Percentiles rank a stretch among this genome's conserved stretches.
These are phyloP conservation scores for Claviceps spartinae DNA, from an alignment of 2,329 filamentous ascomycete genomes.

Conservation along the genomic window DNA sequence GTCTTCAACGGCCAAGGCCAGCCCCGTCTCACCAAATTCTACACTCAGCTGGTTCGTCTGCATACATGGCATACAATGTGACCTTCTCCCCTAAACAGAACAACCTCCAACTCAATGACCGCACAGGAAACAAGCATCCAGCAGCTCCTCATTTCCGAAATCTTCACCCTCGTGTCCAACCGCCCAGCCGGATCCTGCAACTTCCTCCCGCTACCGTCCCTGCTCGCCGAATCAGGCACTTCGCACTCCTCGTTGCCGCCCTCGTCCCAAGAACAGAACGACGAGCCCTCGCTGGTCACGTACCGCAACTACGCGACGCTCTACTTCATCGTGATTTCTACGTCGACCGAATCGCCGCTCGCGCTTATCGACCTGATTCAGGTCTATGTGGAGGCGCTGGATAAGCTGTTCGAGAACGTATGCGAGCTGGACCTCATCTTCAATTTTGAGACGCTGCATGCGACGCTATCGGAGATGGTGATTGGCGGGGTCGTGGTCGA, in stretches of 20 bases:
- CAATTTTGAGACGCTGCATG: slow-evolving; percentile 95
- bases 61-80: not conserved
- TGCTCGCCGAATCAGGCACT: slow-evolving; percentile 49
- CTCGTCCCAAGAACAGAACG: slow-evolving; percentile 60
- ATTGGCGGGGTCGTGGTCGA: slow-evolving; percentile 91
- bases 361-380: slow-evolving; percentile 94
- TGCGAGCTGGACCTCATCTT: slow-evolving; percentile 98
- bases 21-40: slow-evolving; percentile 94
- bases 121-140: slow-evolving; percentile 87
- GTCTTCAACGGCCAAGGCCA: slow-evolving; percentile 99
- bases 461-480: slow-evolving; percentile 84
- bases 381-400: slow-evolving; percentile 91
- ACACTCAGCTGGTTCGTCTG: slow-evolving; percentile 68
- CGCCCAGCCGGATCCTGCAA: slow-evolving; percentile 89
- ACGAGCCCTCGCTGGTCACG: slow-evolving; percentile 87
- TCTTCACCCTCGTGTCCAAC: slow-evolving; percentile 89
- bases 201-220: slow-evolving; percentile 70
- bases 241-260: slow-evolving; percentile 30
- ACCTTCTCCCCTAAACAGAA: not conserved
- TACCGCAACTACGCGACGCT: slow-evolving; percentile 97
- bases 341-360: slow-evolving; percentile 87
- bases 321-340: slow-evolving; percentile 97
- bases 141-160: slow-evolving; percentile 91
- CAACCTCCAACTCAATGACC: not conserved
- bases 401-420: slow-evolving; percentile 93